Evolutionary conservation across 192 early-diverging fungal genomes (phyloP).

Genomic region (Dissophora ornata): DNA sequence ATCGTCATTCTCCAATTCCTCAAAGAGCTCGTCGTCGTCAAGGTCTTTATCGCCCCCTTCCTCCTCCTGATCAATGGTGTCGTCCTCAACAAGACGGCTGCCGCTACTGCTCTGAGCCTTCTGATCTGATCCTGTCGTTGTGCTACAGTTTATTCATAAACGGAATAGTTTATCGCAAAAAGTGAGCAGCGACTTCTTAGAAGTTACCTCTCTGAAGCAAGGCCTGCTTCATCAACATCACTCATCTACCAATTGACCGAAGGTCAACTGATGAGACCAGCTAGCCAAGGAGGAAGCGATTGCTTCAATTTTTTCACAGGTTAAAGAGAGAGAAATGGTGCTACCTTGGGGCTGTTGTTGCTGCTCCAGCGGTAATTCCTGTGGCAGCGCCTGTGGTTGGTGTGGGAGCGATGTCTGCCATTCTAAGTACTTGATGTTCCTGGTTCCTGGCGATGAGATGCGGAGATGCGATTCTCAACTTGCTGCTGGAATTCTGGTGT

Average conservation of each 20-base stretch:
- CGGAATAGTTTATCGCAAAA: too few species aligned
- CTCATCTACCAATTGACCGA: too few species aligned
- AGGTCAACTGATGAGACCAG: too few species aligned
- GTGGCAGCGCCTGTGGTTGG: background rate
- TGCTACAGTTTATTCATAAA: background rate
- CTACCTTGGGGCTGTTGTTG: slow-evolving; percentile 1
- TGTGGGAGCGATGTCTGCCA: slow-evolving; percentile 15
- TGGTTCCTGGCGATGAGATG: too few species aligned
- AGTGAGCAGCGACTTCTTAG: too few species aligned
- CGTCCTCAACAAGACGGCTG: slow-evolving; percentile 34
- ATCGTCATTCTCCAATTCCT: slow-evolving; percentile 89
- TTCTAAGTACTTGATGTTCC: background rate
- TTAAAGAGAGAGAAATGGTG: too few species aligned
- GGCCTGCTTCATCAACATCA: too few species aligned
- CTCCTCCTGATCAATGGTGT: slow-evolving; percentile 36
- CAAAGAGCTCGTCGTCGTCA: slow-evolving; percentile 83
- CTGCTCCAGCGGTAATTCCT: slow-evolving; percentile 6
- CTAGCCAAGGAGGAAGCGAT: too few species aligned
- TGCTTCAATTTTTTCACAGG: too few species aligned
- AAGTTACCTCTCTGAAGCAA: too few species aligned
- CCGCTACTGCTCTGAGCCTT: slow-evolving; percentile 9
- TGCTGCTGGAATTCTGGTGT: too few species aligned
- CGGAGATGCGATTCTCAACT: too few species aligned
- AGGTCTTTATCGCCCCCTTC: slow-evolving; percentile 65
- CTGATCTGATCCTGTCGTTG: slow-evolving; percentile 10